These are phyloP conservation scores for Cinnamomum chago DNA, from an alignment of 164 flowering plant species.

Conservation along the genomic window DNA sequence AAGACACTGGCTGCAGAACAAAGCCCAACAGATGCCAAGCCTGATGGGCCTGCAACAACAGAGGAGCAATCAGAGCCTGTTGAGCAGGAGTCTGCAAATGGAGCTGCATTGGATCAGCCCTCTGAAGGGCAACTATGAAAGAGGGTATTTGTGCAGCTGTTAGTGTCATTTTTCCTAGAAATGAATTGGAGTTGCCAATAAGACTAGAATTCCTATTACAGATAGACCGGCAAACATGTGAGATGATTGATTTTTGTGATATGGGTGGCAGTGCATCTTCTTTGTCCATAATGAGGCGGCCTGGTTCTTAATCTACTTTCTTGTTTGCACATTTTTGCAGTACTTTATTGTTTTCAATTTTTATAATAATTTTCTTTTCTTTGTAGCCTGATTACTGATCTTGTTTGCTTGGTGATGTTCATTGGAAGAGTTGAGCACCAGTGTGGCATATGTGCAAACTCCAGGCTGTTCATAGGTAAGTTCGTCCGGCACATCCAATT, in stretches of 20 bases:
- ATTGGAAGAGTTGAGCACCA: too few relatives aligned
- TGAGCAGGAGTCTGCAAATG: slow-evolving; percentile 19
- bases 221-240: slow-evolving; percentile 1
- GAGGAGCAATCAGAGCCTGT: slow-evolving; percentile 25
- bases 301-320: slow-evolving; percentile 4
- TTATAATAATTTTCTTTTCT: neutral
- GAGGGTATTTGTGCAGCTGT: neutral
- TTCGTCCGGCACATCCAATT: too few relatives aligned
- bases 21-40: slow-evolving; percentile 12
- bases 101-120: neutral
- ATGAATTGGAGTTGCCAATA: slow-evolving; percentile 9
- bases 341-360: slow-evolving; percentile 13
- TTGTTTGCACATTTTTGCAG: slow-evolving; percentile 9
- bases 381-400: neutral
- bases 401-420: neutral
- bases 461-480: too few relatives aligned
- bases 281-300: slow-evolving; percentile 11
- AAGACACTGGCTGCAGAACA: slow-evolving; percentile 17
- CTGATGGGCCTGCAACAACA: slow-evolving; percentile 9
- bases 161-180: slow-evolving; percentile 4
- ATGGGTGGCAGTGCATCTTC: slow-evolving; percentile 9
- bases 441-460: too few relatives aligned
- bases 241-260: slow-evolving; percentile 4
- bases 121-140: slow-evolving; percentile 6
- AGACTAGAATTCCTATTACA: neutral